A percentile compares a stretch with the other conserved stretches of the same genome.
phyloP scores from a whole-genome alignment of 179 eudicot species.

The Carnegiea gigantea region DNA sequence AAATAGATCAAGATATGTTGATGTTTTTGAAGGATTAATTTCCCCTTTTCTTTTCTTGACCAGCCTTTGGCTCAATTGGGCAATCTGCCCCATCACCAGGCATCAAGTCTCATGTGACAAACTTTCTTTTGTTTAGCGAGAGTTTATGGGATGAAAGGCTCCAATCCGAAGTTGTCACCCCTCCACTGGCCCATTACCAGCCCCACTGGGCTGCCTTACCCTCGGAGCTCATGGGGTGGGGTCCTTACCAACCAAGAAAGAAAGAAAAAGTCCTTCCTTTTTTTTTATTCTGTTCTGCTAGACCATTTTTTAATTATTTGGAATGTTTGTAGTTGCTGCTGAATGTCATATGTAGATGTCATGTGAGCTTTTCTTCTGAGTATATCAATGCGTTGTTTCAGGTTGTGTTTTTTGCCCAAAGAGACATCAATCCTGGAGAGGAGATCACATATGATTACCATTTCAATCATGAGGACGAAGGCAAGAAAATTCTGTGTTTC shows the following conservation, averaged over 20 bases:
- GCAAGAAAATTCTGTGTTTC: constrained; percentile 67
- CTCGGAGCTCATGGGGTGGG: too few relatives aligned
- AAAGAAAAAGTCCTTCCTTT: background rate
- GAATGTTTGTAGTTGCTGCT: background rate
- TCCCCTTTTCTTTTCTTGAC: too few relatives aligned
- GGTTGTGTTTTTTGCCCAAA: constrained; percentile 81
- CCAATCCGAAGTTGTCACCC: too few relatives aligned
- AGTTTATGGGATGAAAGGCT: too few relatives aligned
- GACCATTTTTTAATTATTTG: background rate
- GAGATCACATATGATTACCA: constrained; percentile 83
- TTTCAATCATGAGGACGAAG: constrained; percentile 78
- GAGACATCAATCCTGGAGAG: constrained; percentile 80
- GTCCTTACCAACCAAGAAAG: too few relatives aligned
- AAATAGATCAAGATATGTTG: background rate
- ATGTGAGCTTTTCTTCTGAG: background rate
- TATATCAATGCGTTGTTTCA: constrained; percentile 23
- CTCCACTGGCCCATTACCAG: too few relatives aligned
- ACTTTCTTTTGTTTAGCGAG: too few relatives aligned
- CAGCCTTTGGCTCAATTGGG: too few relatives aligned
- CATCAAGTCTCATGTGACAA: too few relatives aligned
- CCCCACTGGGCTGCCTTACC: too few relatives aligned
- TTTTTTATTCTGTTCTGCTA: background rate
- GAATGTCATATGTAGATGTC: background rate
- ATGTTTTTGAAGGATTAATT: too few relatives aligned
- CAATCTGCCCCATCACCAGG: too few relatives aligned